phyloP scores from a whole-genome alignment of 1,284 basidiomycete genomes.

The Ganoderma meredithae region DNA sequence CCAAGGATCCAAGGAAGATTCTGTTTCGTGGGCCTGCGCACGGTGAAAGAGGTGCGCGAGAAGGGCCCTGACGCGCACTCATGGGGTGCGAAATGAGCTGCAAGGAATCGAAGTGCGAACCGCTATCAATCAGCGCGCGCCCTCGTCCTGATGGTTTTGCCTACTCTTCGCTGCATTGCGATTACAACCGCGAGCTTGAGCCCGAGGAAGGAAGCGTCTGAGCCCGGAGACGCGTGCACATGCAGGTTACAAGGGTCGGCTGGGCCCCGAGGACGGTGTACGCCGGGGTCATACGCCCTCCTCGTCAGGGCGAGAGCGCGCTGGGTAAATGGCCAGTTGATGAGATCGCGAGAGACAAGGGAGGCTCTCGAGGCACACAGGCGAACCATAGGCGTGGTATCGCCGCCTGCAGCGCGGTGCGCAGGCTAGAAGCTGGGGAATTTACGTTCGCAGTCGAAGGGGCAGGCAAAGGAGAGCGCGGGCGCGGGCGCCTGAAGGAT shows the following conservation, averaged over 20 bases:
- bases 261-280: background rate
- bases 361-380: background rate
- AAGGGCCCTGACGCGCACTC: background rate
- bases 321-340: slow-evolving; percentile 1
- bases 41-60: background rate
- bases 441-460: slow-evolving; percentile 1
- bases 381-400: background rate
- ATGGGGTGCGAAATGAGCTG: background rate
- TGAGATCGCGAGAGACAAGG: background rate
- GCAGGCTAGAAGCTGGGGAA: slow-evolving; percentile 1
- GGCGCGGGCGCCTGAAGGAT: background rate
- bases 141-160: background rate
- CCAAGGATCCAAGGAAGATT: background rate
- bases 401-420: slow-evolving; percentile 4
- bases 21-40: background rate
- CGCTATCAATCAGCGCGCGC: slow-evolving; percentile 5
- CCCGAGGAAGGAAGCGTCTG: background rate
- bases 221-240: background rate
- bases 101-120: slow-evolving; percentile 6
- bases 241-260: background rate
- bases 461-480: slow-evolving; percentile 2
- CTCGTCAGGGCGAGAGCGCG: slow-evolving; percentile 4
- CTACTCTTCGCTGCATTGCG: background rate
- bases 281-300: slow-evolving; percentile 6
- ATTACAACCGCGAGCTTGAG: slow-evolving; percentile 2